Evolutionary conservation across 2,329 filamentous ascomycete genomes (phyloP), one percentile per base, ranked within the genome.

Genomic region (Drechslerella dactyloides): DNA sequence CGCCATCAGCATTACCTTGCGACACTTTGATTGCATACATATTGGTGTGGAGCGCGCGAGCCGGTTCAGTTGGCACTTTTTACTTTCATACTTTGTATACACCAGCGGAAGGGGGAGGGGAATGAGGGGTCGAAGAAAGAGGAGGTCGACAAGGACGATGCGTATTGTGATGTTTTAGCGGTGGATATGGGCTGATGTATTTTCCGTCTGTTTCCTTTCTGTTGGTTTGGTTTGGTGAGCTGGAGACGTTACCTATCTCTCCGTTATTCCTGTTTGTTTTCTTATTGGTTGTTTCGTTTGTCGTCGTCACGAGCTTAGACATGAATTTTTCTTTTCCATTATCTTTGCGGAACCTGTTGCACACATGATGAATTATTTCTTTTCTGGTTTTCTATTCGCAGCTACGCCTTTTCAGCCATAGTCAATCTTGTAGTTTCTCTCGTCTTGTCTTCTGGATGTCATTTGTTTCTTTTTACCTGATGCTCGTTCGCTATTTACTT

Each of bases 351-450:
- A n/a, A 8, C 27, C 3, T 33, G 27, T 8, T 4, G 4, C 44
- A 42, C 60, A 70, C 69, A 70, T 74, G 63, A 73, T 73, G 69
- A 72, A 70, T 74, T 61, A 62, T 74, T 66, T 59, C 69, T 62
- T 74, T 66, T 69, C 59, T 64, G 74, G 23, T 73, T 69, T 72
- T 72, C 54, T 69, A 40, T 61, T 69, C 53, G 37, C 60, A 61
- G 56, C 54, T 50, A 69, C 56, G 73, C 59, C 63, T 55, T 63
- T 48, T 57, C 51, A 33, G 24, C 46, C 42, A 61, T 69, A 70
- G 24, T 69, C 40, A n/a, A 70, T 59, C 48, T 70, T 70, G 66
- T 70, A 70, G 66, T 64, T 44, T 21, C 50, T 27, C 54, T 56
- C 19, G 40, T 62, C 46, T 73, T 50, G 21, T 23, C 57, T 24